Conservation (phyloP, 805 yeast genomes). For the Candida chauliodis region DNA sequence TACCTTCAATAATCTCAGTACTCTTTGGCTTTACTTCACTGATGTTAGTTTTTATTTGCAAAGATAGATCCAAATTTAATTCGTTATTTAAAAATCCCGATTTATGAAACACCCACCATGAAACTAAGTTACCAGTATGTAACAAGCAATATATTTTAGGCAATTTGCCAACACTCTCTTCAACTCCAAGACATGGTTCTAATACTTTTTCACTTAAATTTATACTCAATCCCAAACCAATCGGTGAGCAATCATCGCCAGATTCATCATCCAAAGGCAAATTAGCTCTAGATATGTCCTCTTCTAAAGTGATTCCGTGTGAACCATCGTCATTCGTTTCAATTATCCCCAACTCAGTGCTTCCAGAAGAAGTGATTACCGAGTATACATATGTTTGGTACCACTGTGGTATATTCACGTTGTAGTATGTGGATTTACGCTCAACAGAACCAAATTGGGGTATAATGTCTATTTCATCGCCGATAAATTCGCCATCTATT, state of each 20-base stretch:
- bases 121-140: conserved; percentile 56
- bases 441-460: conserved; percentile 52
- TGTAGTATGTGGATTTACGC: conserved; percentile 47
- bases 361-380: conserved; percentile 57
- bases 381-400: conserved; percentile 21
- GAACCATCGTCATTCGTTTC: conserved; percentile 7
- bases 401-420: conserved; percentile 40
- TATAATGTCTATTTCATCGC: conserved; percentile 36
- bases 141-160: conserved; percentile 66
- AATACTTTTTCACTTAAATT: conserved; percentile 35
- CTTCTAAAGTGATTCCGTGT: conserved; percentile 42
- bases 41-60: background rate
- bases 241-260: conserved; percentile 65
- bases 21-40: background rate
- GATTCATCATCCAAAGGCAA: conserved; percentile 67
- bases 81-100: conserved; percentile 42
- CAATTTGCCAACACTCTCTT: conserved; percentile 49
- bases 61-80: conserved; percentile 19
- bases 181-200: conserved; percentile 58
- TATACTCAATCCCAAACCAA: conserved; percentile 67
- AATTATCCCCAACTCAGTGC: conserved; percentile 48
- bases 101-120: conserved; percentile 64
- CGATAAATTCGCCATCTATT: conserved; percentile 6
- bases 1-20: background rate
- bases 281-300: conserved; percentile 70